Evolutionary conservation across 2,329 filamentous ascomycete species (phyloP).

Genomic region (Neonectria coccinea): DNA sequence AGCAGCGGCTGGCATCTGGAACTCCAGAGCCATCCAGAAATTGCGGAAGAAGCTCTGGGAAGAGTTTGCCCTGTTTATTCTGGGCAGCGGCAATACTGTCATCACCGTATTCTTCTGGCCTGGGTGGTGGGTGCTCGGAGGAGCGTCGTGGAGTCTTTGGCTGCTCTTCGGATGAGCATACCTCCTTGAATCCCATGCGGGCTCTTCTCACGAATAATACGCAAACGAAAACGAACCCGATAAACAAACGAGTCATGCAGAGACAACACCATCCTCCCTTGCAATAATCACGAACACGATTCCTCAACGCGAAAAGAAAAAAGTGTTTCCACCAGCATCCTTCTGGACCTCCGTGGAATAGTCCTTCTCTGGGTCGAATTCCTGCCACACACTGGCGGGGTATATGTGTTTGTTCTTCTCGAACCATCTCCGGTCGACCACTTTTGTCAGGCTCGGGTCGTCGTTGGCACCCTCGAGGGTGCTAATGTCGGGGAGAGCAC

Average conservation of each 20-base stretch:
- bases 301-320: conserved; percentile 77
- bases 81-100: conserved; percentile 63
- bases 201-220: conserved; percentile 23
- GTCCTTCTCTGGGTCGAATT: conserved; percentile 91
- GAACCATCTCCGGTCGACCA: conserved; percentile 97
- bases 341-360: conserved; percentile 82
- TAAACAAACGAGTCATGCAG: conserved; percentile 16
- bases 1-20: conserved; percentile 51
- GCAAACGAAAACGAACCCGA: conserved; percentile 23
- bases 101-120: conserved; percentile 68
- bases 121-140: conserved; percentile 63
- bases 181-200: conserved; percentile 13
- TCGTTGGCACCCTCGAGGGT: conserved; percentile 80
- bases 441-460: conserved; percentile 87
- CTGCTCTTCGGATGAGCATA: conserved; percentile 49
- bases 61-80: conserved; percentile 63
- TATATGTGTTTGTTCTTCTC: conserved; percentile 99
- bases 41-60: conserved; percentile 61
- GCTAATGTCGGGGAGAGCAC: conserved; percentile 59
- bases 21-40: conserved; percentile 50
- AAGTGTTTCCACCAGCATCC: conserved; percentile 90
- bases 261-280: conserved; percentile 9
- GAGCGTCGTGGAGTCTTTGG: conserved; percentile 51
- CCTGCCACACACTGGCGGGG: conserved; percentile 93
- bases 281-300: conserved; percentile 17